Percentiles rank a stretch among this genome's conserved stretches.
Conservation (phyloP, 768 basidiomycete species). For the Leccinum subtestaceum region DNA sequence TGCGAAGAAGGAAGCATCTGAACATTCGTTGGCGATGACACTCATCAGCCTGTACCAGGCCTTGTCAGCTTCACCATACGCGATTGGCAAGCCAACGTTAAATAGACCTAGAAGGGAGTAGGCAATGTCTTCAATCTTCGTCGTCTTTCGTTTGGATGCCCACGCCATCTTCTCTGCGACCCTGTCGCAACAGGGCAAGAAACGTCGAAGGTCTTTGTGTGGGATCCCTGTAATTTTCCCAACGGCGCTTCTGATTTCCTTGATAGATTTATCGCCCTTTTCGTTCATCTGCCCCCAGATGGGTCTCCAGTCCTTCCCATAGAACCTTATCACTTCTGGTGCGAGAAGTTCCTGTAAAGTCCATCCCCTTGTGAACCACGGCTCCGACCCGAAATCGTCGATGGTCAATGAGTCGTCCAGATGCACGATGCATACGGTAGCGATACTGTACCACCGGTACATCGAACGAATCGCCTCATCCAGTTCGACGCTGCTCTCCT, state of each 20-base stretch:
- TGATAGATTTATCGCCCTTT: slow-evolving; percentile 11
- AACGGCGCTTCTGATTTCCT: slow-evolving; percentile 10
- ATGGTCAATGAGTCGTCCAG: slow-evolving; percentile 12
- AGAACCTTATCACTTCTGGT: slow-evolving; percentile 18
- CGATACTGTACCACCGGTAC: slow-evolving; percentile 27
- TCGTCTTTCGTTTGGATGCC: slow-evolving; percentile 26
- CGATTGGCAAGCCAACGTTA: slow-evolving; percentile 20
- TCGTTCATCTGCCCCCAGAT: slow-evolving; percentile 1
- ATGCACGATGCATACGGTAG: slow-evolving; percentile 25
- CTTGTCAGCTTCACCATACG: slow-evolving; percentile 24
- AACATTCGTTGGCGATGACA: slow-evolving; percentile 13
- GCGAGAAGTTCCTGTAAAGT: slow-evolving; percentile 18
- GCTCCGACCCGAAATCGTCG: slow-evolving; percentile 11
- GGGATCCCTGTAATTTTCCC: slow-evolving; percentile 14
- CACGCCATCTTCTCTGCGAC: slow-evolving; percentile 22
- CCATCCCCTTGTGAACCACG: slow-evolving; percentile 27
- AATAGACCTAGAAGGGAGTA: slow-evolving; percentile 27
- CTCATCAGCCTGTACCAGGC: slow-evolving; percentile 23
- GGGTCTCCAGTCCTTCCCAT: slow-evolving; percentile 19
- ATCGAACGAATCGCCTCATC: slow-evolving; percentile 31
- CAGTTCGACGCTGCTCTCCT: slow-evolving; percentile 29
- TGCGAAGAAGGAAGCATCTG: slow-evolving; percentile 11
- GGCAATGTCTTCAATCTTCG: slow-evolving; percentile 22
- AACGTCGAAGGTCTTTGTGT: slow-evolving; percentile 8
- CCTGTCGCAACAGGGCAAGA: slow-evolving; percentile 10